A percentile compares a stretch with the other conserved stretches of the same genome.
These are phyloP conservation scores for Kingdonia uniflora DNA, from an alignment of 164 flowering plant species.

Conservation along the genomic window DNA sequence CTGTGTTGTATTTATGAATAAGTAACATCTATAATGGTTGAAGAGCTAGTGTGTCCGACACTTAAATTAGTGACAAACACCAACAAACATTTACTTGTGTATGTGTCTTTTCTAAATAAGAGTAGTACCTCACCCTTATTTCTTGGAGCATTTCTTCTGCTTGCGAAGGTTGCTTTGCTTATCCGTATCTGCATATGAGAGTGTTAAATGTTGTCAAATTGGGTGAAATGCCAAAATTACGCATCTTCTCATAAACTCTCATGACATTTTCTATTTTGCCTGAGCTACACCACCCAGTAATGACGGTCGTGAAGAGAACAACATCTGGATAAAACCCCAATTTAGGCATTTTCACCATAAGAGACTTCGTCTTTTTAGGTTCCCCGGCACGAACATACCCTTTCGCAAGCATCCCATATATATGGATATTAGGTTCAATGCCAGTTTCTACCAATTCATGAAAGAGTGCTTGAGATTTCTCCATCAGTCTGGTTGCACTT, in stretches of 20 bases:
- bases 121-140: no score
- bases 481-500: slow-evolving; percentile 80
- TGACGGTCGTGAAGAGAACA: slow-evolving; percentile 77
- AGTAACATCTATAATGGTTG: no score
- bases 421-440: slow-evolving; percentile 72
- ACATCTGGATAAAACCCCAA: slow-evolving; percentile 42
- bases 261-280: slow-evolving; percentile 66
- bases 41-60: no score
- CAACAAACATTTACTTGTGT: no score
- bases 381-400: slow-evolving; percentile 79
- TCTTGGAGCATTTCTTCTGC: slow-evolving; percentile 67
- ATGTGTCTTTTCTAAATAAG: no score
- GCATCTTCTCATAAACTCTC: slow-evolving; percentile 55
- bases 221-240: slow-evolving; percentile 45
- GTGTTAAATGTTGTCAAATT: slow-evolving; percentile 85
- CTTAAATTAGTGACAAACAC: no score
- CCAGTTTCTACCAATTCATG: slow-evolving; percentile 66
- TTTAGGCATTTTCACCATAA: slow-evolving; percentile 42
- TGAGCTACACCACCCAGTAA: slow-evolving; percentile 91
- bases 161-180: slow-evolving; percentile 80
- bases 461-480: slow-evolving; percentile 64
- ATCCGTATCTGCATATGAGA: slow-evolving; percentile 86
- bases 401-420: slow-evolving; percentile 84
- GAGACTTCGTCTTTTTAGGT: slow-evolving; percentile 67
- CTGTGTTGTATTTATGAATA: no score